A percentile compares a stretch with the other conserved stretches of the same genome.
Conservation (phyloP, 345 rosid genomes). For the Lumnitzera racemosa region DNA sequence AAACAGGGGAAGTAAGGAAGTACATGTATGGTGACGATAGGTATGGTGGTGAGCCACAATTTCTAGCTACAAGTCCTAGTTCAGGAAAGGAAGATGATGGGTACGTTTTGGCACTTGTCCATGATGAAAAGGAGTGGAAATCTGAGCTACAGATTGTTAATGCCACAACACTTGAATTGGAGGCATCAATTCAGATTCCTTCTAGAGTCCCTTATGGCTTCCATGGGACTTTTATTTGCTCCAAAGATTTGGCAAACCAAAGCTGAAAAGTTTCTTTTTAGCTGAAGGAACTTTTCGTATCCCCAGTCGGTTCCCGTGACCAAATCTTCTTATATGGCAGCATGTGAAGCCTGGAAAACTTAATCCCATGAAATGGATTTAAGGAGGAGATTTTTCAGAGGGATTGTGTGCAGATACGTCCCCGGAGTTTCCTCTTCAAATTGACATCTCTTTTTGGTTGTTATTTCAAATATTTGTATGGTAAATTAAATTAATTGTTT, state of each 20-base stretch:
- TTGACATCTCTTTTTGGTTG: too few relatives aligned
- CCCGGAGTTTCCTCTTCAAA: constrained; percentile 40
- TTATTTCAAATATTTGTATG: too few relatives aligned
- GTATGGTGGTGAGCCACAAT: constrained; percentile 78
- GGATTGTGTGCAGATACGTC: constrained; percentile 57
- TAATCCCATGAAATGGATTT: too few relatives aligned
- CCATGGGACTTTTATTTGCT: constrained; percentile 66
- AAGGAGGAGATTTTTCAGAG: constrained; percentile 46
- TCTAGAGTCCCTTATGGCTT: constrained; percentile 88
- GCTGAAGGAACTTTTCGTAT: too few relatives aligned
- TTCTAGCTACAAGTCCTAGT: constrained; percentile 33
- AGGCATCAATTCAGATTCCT: constrained; percentile 61
- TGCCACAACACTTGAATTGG: constrained; percentile 45
- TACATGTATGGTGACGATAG: constrained; percentile 50
- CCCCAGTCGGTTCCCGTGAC: too few relatives aligned
- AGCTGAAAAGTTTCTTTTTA: constrained; percentile 3
- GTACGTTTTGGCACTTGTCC: constrained; percentile 56
- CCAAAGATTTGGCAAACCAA: constrained; percentile 47
- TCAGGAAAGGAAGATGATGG: constrained; percentile 54
- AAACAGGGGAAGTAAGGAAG: constrained; percentile 47
- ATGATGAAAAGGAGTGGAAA: constrained; percentile 66
- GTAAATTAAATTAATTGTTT: too few relatives aligned
- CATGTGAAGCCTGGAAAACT: too few relatives aligned
- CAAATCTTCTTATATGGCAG: too few relatives aligned
- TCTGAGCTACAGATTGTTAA: constrained; percentile 76